Conservation (phyloP, 495 filamentous ascomycete genomes). For the Penicillium arizonense region DNA sequence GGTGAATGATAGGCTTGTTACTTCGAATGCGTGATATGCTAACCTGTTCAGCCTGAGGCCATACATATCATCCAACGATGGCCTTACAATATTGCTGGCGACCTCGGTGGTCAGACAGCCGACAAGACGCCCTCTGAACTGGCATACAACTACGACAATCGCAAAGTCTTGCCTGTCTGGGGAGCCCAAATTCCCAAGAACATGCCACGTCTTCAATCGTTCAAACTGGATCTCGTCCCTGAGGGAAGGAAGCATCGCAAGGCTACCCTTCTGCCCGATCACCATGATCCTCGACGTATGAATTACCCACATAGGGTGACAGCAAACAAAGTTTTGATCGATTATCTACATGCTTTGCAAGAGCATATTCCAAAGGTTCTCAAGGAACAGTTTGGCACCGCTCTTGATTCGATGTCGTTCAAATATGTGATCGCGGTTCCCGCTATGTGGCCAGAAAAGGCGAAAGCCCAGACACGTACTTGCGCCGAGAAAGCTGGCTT, state of each 20-base stretch:
- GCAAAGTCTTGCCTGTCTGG: conserved; percentile 35
- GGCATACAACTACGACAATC: conserved; percentile 28
- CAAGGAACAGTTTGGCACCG: conserved; percentile 53
- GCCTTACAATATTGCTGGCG: conserved; percentile 17
- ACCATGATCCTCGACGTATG: conserved; percentile 16
- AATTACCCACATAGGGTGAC: conserved; percentile 45
- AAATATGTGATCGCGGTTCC: conserved; percentile 64
- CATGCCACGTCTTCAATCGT: conserved; percentile 47
- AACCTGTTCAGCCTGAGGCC: conserved; percentile 21
- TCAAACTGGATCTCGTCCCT: conserved; percentile 49
- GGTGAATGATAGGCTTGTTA: not conserved
- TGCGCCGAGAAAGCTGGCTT: conserved; percentile 69
- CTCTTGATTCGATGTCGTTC: conserved; percentile 60
- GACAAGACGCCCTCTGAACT: conserved; percentile 39
- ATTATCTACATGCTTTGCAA: conserved; percentile 55
- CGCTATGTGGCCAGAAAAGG: conserved; percentile 71
- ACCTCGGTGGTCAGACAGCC: conserved; percentile 27
- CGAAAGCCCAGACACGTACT: conserved; percentile 63
- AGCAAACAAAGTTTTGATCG: conserved; percentile 59
- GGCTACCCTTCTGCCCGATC: conserved; percentile 16
- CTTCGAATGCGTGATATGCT: not conserved
- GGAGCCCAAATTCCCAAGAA: conserved; percentile 47
- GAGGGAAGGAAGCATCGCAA: conserved; percentile 11
- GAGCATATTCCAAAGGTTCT: conserved; percentile 25
- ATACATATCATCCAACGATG: conserved; percentile 23